Percentiles rank a stretch among this genome's conserved stretches.
phyloP scores from a whole-genome alignment of 495 filamentous ascomycete species.

The Rusavskia elegans region DNA sequence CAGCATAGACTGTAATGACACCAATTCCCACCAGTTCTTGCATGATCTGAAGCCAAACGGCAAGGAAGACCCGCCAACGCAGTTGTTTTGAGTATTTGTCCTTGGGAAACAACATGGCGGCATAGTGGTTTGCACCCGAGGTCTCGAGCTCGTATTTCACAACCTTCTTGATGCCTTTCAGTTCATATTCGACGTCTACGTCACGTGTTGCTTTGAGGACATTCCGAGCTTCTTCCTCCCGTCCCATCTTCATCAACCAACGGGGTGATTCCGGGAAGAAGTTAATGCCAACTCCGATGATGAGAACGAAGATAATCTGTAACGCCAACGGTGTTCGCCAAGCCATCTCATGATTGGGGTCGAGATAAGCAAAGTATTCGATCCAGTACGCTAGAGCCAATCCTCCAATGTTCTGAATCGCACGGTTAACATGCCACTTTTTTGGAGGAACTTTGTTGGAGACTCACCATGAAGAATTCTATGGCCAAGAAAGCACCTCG shows the following conservation, averaged over 20 bases:
- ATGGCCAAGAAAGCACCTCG: conserved; percentile 56
- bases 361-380: conserved; percentile 36
- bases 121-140: conserved; percentile 12
- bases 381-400: conserved; percentile 49
- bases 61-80: conserved; percentile 39
- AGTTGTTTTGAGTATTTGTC: conserved; percentile 29
- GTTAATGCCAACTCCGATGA: conserved; percentile 33
- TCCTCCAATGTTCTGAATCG: conserved; percentile 30
- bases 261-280: conserved; percentile 48
- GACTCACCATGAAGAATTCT: conserved; percentile 35
- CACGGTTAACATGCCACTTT: conserved; percentile 38
- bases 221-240: conserved; percentile 34
- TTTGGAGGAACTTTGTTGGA: conserved; percentile 28
- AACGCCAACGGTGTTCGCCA: conserved; percentile 30
- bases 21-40: conserved; percentile 23
- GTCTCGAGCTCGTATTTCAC: conserved; percentile 16
- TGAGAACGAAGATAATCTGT: conserved; percentile 33
- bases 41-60: conserved; percentile 40
- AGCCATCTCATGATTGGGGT: conserved; percentile 23
- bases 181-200: conserved; percentile 16
- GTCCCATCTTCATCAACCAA: conserved; percentile 37
- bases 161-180: conserved; percentile 17
- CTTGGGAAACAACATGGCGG: conserved; percentile 14
- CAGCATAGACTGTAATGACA: conserved; percentile 27
- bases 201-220: conserved; percentile 23